phyloP scores from a whole-genome alignment of 2,329 filamentous ascomycete genomes.

The Atkinsonella hypoxylon region DNA sequence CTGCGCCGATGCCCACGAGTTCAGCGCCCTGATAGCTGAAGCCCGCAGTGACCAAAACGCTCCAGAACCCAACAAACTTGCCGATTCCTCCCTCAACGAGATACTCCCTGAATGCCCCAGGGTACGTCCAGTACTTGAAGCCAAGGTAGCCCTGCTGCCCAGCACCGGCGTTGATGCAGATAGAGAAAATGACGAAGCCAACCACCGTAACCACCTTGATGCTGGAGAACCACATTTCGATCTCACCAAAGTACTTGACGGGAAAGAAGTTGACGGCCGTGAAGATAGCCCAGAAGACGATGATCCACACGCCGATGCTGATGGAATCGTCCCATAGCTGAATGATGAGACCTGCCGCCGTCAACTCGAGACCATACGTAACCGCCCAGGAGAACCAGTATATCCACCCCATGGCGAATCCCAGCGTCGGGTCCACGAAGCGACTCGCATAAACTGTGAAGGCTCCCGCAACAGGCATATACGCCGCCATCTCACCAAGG shows the following conservation, averaged over 20 bases:
- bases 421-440: slow-evolving; percentile 60
- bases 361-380: slow-evolving; percentile 62
- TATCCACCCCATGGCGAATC: slow-evolving; percentile 71
- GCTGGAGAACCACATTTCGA: slow-evolving; percentile 67
- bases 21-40: slow-evolving; percentile 65
- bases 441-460: slow-evolving; percentile 67
- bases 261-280: slow-evolving; percentile 59
- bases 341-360: slow-evolving; percentile 61
- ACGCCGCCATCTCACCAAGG: slow-evolving; percentile 63
- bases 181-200: slow-evolving; percentile 65
- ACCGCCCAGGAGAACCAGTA: slow-evolving; percentile 73
- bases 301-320: slow-evolving; percentile 60
- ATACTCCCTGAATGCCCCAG: slow-evolving; percentile 55
- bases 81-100: slow-evolving; percentile 41
- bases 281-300: slow-evolving; percentile 61
- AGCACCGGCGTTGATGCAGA: slow-evolving; percentile 62
- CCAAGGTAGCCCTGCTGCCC: slow-evolving; percentile 60
- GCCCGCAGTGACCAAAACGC: slow-evolving; percentile 54
- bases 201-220: slow-evolving; percentile 68
- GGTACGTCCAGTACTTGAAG: slow-evolving; percentile 58
- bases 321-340: slow-evolving; percentile 57
- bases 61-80: slow-evolving; percentile 59
- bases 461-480: slow-evolving; percentile 63
- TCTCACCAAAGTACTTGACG: slow-evolving; percentile 60
- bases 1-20: slow-evolving; percentile 66